A percentile compares a stretch with the other conserved stretches of the same genome.
These are phyloP conservation scores for Talaromyces proteolyticus DNA, from an alignment of 495 filamentous ascomycete species.

Conservation along the genomic window DNA sequence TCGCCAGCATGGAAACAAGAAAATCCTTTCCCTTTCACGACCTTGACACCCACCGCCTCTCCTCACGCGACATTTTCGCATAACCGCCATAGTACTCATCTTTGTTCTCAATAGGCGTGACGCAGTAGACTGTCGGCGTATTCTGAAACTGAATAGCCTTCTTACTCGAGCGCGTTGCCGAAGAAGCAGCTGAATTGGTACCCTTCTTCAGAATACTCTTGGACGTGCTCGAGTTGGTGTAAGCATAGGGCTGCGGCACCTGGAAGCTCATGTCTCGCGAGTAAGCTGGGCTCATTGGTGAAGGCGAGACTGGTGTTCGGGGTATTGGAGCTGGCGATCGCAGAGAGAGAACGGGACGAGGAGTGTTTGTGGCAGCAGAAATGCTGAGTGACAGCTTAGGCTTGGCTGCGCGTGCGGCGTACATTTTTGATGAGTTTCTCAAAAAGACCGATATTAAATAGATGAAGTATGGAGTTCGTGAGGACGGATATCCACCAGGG, in stretches of 20 bases:
- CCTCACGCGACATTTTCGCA: constrained; percentile 43
- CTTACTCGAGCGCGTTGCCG: constrained; percentile 12
- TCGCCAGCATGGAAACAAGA: no score
- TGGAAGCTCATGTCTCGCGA: constrained; percentile 36
- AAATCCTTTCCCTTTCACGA: constrained; percentile 1
- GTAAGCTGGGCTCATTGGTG: constrained; percentile 31
- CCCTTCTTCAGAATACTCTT: constrained; percentile 50
- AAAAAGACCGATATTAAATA: constrained; percentile 1
- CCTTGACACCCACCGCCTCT: constrained; percentile 34
- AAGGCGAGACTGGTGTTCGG: constrained; percentile 40
- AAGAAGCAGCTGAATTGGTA: constrained; percentile 10
- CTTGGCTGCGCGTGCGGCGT: constrained; percentile 26
- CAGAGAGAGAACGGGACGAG: constrained; percentile 33
- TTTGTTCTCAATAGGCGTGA: constrained; percentile 46
- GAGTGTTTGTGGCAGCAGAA: constrained; percentile 28
- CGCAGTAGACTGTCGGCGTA: constrained; percentile 43
- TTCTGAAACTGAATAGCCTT: constrained; percentile 43
- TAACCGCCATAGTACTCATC: constrained; percentile 50
- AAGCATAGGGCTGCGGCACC: constrained; percentile 30
- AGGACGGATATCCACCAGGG: constrained; percentile 1
- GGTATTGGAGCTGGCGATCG: constrained; percentile 37
- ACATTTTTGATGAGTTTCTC: constrained; percentile 21
- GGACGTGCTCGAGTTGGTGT: constrained; percentile 39
- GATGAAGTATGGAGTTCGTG: constrained; percentile 8
- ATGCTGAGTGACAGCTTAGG: constrained; percentile 46